Base-by-base conservation (phyloP, 108 stramenopile genomes). In the Epithemia pelagica region DNA sequence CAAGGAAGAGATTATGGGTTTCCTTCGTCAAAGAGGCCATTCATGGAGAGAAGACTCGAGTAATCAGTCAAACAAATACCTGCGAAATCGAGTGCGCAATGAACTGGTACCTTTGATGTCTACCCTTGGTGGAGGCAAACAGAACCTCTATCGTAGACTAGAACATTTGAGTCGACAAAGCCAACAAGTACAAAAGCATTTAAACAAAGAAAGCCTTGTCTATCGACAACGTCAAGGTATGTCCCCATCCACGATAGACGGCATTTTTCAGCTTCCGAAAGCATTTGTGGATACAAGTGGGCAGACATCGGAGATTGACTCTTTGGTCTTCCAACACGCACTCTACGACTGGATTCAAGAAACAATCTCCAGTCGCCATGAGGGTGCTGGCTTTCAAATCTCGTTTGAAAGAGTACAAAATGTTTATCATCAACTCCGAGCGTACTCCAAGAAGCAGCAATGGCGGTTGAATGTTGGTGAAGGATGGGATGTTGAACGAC, bases 31-130 rank as follows among this genome's bases (percentile, higher is more conserved):
- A 0, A 59, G 73, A 24, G 53, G 65, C 0, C 65, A 72, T 20
- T n/a, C 61, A 28, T 94, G 93, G 93, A 71, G 88, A 64, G 90
- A 94, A 65, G 93, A 94, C 75, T 71, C 59, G 33, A 82, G 82
- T 64, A 94, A 94, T 71, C 60, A 58, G 28, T 75, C 82, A 0
- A 59, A 68, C 60, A 90, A 90, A 64, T 94, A 94, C 70, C 75
- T 84, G 54, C 74, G 93, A 24, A 94, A 94, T 62, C 85, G 87
- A 31, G 89, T 94, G 10, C 83, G 93, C 22, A 89, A 91, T 76
- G 87, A 94, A 67, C 52, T 94, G 65, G 76, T 94, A 10, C 93
- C 93, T 18, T 69, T 94, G 31, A 59, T 94, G 69, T 52, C 70
- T 33, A 88, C 91, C 8, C 60, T 94, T 32, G 72, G 82, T 20